Base-by-base conservation (phyloP, 2,329 filamentous ascomycete genomes). In the Aureobasidium sp. region DNA sequence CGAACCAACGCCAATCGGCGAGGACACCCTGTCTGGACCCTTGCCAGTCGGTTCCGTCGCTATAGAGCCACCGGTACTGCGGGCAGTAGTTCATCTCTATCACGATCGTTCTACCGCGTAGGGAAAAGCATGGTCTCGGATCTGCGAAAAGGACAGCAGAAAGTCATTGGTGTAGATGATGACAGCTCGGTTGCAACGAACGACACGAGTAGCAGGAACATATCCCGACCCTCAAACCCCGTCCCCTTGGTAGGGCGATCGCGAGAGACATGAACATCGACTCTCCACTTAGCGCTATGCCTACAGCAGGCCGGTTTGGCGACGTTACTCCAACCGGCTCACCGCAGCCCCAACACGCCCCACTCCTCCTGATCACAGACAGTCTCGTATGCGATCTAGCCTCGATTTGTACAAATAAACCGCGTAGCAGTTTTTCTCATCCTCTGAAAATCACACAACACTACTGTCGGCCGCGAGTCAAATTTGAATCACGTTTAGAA, bases 1-100 rank as follows among this genome's bases (percentile, higher is more conserved):
- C 10, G 61, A 65, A 38, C 59, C 59, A 1, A 42, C 50, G 6
- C n/a, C 58, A 1, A 73, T 74, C 61, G 38, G 29, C 13, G 38
- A 31, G 45, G 55, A 9, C 35, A 47, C 21, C 8, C 17, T 33
- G 15, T 25, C 10, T 21, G 40, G 42, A 25, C 23, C 7, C 9
- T 62, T 25, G 57, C 60, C 8, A 58, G 53, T 23, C 60, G 58
- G 2, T 60, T 60, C 40, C 47, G 46, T 38, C 37, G 31, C 21
- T 45, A 45, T 15, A 40, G 40, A 9, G 23, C n/a, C n/a, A n/a
- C 7, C 4, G 46, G 43, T 13, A 51, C 37, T 9, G 23, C 29
- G 7, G 47, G 47, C 11, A 53, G 29, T n/a, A 60, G 45, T 25
- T 45, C 58, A 6, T 60, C 58, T 10, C 29, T 60, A 7, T 47